phyloP scores from a whole-genome alignment of 371 early-diverging fungal genomes.

The Mortierella sp. region DNA sequence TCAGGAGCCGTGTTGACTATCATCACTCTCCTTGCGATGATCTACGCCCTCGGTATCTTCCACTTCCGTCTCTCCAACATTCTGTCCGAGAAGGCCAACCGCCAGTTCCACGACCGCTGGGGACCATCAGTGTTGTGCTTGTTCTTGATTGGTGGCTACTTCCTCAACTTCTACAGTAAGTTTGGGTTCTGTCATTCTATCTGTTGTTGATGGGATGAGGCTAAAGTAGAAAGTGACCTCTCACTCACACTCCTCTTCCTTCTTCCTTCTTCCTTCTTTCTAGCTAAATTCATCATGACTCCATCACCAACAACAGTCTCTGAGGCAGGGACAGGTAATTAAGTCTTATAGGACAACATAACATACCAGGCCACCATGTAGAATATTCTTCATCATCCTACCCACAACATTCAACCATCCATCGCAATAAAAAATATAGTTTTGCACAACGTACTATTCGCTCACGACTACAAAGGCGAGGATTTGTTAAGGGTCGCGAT shows the following conservation, averaged over 20 bases:
- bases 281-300: conserved; percentile 42
- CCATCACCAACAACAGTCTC: neutral
- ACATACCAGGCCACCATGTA: no score
- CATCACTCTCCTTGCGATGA: conserved; percentile 77
- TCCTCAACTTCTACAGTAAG: conserved; percentile 89
- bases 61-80: conserved; percentile 75
- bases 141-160: conserved; percentile 85
- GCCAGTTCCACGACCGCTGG: conserved; percentile 44
- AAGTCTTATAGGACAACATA: no score
- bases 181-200: conserved; percentile 56
- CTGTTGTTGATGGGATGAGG: no score
- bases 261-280: neutral
- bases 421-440: no score
- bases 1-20: conserved; percentile 76
- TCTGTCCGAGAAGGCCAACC: conserved; percentile 33
- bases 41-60: conserved; percentile 91
- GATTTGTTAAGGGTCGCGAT: no score
- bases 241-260: neutral
- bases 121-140: conserved; percentile 90
- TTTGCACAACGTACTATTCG: no score
- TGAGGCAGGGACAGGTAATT: no score
- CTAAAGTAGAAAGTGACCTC: conserved; percentile 2
- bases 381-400: neutral
- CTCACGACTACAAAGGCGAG: no score
- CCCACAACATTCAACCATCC: neutral